phyloP scores from a whole-genome alignment of 2,329 filamentous ascomycete genomes.

The Venturia nashicola region DNA sequence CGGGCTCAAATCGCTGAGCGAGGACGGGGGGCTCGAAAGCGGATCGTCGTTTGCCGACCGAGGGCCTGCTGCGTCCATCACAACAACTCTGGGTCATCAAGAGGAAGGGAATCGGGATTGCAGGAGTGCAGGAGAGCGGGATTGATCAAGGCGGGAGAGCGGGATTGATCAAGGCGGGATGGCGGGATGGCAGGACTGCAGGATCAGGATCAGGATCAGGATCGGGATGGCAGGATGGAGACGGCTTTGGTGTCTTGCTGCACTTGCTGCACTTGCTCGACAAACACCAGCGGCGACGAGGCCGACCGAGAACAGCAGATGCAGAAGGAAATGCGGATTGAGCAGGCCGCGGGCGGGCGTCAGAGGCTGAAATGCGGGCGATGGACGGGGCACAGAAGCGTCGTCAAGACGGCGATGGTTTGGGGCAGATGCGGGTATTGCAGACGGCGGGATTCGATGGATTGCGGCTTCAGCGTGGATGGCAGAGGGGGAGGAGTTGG shows the following conservation, averaged over 20 bases:
- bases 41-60: neutral
- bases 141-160: too few relatives aligned
- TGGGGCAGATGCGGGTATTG: neutral
- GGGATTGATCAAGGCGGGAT: too few relatives aligned
- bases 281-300: neutral
- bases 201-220: too few relatives aligned
- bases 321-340: neutral
- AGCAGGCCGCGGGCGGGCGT: neutral
- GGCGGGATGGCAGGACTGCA: too few relatives aligned
- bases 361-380: neutral
- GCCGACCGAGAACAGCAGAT: neutral
- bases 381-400: neutral
- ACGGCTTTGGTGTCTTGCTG: too few relatives aligned
- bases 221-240: too few relatives aligned
- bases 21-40: constrained; percentile 5
- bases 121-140: too few relatives aligned
- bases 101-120: too few relatives aligned
- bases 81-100: neutral
- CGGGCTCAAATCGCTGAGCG: constrained; percentile 8
- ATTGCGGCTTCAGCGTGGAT: constrained; percentile 11
- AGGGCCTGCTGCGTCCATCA: neutral
- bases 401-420: constrained; percentile 10
- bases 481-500: constrained; percentile 7
- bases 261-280: neutral
- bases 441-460: neutral